Evolutionary conservation across 345 rosid genomes (phyloP).

Genomic region (Arabis alpina): DNA sequence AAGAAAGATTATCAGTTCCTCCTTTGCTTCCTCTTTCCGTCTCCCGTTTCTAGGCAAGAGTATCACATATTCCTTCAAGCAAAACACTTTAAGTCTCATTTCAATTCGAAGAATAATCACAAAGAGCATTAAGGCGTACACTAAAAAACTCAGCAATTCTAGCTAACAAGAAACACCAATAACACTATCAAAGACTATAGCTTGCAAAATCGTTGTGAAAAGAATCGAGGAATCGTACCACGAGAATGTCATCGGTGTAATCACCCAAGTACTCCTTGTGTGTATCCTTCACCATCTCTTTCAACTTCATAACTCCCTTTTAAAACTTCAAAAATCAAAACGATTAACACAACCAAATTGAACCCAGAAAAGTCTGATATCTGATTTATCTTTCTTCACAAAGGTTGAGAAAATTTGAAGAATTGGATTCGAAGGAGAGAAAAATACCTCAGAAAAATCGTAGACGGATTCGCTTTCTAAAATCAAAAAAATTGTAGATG

Average conservation of each 20-base stretch:
- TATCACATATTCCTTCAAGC: slow-evolving; percentile 83
- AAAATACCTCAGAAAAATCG: no score
- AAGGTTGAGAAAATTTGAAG: no score
- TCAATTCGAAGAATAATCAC: slow-evolving; percentile 11
- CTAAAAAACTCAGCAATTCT: slow-evolving; percentile 5
- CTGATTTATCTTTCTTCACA: no score
- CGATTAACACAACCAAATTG: no score
- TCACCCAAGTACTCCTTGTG: slow-evolving; percentile 97
- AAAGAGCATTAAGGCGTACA: slow-evolving; percentile 1
- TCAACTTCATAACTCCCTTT: slow-evolving; percentile 78
- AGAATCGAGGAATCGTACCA: no score
- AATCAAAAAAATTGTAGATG: no score
- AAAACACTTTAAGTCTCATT: slow-evolving; percentile 21
- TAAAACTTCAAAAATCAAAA: no score
- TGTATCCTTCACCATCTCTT: slow-evolving; percentile 68
- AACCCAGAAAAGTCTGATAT: no score
- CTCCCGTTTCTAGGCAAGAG: slow-evolving; percentile 89
- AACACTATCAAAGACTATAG: background rate
- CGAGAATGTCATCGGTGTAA: slow-evolving; percentile 95
- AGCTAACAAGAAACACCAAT: slow-evolving; percentile 10
- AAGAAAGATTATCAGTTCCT: slow-evolving; percentile 85
- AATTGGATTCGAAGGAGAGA: no score
- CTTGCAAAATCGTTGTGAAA: background rate
- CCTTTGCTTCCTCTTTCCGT: slow-evolving; percentile 80
- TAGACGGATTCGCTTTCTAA: no score